These are phyloP conservation scores for Ascoidea asiatica DNA, from an alignment of 805 yeast species.

Conservation along the genomic window DNA sequence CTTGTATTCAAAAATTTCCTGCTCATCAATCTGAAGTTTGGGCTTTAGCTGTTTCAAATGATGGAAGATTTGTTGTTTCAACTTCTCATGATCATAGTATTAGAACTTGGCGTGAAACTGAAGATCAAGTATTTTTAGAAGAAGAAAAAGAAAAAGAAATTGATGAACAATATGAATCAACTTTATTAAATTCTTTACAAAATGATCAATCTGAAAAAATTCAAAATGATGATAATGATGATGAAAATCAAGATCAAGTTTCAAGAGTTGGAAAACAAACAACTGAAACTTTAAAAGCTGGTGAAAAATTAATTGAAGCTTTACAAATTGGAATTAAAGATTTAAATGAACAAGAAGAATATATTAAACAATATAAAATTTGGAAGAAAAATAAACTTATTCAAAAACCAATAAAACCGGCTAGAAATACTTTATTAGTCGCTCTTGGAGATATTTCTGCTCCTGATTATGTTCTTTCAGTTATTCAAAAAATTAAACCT, in stretches of 20 bases:
- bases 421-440: slow-evolving; percentile 54
- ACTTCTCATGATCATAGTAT: slow-evolving; percentile 90
- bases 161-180: slow-evolving; percentile 85
- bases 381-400: slow-evolving; percentile 31
- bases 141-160: slow-evolving; percentile 94
- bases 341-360: slow-evolving; percentile 39
- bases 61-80: slow-evolving; percentile 61
- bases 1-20: slow-evolving; percentile 73
- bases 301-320: slow-evolving; percentile 88
- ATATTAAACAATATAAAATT: slow-evolving; percentile 25
- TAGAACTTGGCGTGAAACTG: slow-evolving; percentile 87
- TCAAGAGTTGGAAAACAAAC: slow-evolving; percentile 71
- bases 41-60: slow-evolving; percentile 68
- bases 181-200: slow-evolving; percentile 60
- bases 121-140: slow-evolving; percentile 90
- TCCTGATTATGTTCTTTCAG: slow-evolving; percentile 65
- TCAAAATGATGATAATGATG: slow-evolving; percentile 22
- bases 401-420: slow-evolving; percentile 42
- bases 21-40: slow-evolving; percentile 92
- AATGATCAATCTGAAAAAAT: slow-evolving; percentile 30
- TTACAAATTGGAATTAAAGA: slow-evolving; percentile 72
- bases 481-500: slow-evolving; percentile 56
- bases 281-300: slow-evolving; percentile 83
- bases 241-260: slow-evolving; percentile 35
- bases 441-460: slow-evolving; percentile 58